A percentile compares a stretch with the other conserved stretches of the same genome.
Conservation (phyloP, 768 basidiomycete species). For the Leucocoprinus birnbaumii region DNA sequence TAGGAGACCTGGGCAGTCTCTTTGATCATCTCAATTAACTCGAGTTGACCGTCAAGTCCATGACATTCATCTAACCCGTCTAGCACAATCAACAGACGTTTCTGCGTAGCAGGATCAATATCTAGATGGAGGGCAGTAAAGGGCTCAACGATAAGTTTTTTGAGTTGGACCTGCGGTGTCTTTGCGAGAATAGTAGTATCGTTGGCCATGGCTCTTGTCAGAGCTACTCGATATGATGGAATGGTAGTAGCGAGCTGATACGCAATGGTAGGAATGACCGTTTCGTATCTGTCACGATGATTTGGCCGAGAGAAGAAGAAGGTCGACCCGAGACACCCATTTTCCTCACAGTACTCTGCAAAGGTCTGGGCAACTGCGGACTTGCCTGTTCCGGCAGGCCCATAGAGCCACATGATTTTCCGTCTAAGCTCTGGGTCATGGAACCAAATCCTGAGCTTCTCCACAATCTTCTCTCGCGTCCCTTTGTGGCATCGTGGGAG, state of each 20-base stretch:
- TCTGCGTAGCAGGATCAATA: not conserved
- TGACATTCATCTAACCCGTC: slow-evolving; percentile 14
- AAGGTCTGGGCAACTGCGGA: slow-evolving; percentile 11
- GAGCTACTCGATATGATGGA: not conserved
- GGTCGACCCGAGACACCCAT: slow-evolving; percentile 3
- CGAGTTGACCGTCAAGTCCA: not conserved
- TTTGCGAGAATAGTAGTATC: slow-evolving; percentile 7
- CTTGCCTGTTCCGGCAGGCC: slow-evolving; percentile 11
- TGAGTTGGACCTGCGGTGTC: slow-evolving; percentile 1
- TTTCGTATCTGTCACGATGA: not conserved
- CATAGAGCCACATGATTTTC: slow-evolving; percentile 9
- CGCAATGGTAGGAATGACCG: slow-evolving; percentile 5
- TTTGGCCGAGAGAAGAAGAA: slow-evolving; percentile 9
- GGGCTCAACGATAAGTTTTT: slow-evolving; percentile 3
- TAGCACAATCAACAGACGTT: not conserved
- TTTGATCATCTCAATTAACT: not conserved
- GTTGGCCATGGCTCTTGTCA: not conserved
- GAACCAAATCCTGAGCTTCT: not conserved
- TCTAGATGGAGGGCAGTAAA: not conserved
- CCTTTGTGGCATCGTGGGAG: not conserved
- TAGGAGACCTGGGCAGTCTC: too few relatives aligned
- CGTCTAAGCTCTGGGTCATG: not conserved
- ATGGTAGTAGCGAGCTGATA: slow-evolving; percentile 4
- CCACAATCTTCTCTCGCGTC: not conserved
- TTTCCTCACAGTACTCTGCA: slow-evolving; percentile 2